A percentile compares a stretch with the other conserved stretches of the same genome.
Conservation (phyloP, 495 filamentous ascomycete species). For the Talaromyces stipitatus region DNA sequence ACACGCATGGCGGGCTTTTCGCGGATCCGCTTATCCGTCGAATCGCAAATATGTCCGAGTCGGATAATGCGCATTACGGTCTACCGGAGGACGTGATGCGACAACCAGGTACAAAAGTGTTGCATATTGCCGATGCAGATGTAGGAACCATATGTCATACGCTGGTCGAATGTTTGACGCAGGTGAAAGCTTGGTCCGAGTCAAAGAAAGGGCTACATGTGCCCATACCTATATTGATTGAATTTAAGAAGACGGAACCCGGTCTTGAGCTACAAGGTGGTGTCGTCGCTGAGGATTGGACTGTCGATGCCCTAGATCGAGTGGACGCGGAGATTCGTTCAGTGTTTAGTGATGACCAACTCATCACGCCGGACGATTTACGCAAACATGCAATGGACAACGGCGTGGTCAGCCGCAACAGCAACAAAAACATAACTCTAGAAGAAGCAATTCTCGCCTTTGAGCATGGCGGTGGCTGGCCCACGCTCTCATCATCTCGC, state of each 20-base stretch:
- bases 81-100: neutral
- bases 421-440: neutral
- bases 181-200: conserved; percentile 4
- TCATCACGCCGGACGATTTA: conserved; percentile 6
- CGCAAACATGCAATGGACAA: neutral
- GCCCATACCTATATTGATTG: conserved; percentile 3
- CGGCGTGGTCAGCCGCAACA: neutral
- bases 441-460: conserved; percentile 4
- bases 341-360: neutral
- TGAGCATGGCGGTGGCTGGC: conserved; percentile 4
- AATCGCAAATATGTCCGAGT: conserved; percentile 3
- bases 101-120: conserved; percentile 4
- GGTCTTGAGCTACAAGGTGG: neutral
- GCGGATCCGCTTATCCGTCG: conserved; percentile 4
- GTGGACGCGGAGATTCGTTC: conserved; percentile 6
- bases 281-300: conserved; percentile 3
- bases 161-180: conserved; percentile 3
- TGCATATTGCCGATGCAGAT: conserved; percentile 8
- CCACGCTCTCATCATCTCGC: conserved; percentile 1
- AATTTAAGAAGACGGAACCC: conserved; percentile 6
- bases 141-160: conserved; percentile 5
- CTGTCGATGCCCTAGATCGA: neutral
- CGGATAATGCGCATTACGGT: conserved; percentile 2
- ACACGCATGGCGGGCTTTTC: neutral
- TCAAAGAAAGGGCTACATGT: neutral